Conservation (phyloP, 768 basidiomycete species). For the Dacryopinax spathularia region DNA sequence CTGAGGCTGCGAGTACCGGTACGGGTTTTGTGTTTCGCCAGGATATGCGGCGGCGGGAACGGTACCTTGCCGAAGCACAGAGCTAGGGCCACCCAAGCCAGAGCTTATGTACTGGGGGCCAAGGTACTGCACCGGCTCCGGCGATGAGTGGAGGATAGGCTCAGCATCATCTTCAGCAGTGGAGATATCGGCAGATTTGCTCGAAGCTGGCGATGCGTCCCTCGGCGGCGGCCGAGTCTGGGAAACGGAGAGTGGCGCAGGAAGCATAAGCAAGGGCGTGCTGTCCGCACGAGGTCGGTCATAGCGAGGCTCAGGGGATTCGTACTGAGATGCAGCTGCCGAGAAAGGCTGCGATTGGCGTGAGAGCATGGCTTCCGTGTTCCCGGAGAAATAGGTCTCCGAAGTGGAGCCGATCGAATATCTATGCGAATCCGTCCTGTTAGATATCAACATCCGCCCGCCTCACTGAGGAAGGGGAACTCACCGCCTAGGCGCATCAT, state of each 20-base stretch:
- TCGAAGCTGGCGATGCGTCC: conserved; percentile 21
- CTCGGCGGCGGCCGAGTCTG: conserved; percentile 18
- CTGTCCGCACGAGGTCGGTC: conserved; percentile 28
- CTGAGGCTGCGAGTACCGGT: conserved; percentile 36
- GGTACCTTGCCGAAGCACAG: conserved; percentile 30
- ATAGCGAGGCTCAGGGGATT: not conserved
- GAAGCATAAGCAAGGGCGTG: conserved; percentile 55
- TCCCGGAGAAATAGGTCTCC: conserved; percentile 37
- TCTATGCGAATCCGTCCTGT: conserved; percentile 30
- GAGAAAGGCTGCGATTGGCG: not conserved
- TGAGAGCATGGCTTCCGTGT: not conserved
- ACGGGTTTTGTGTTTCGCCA: conserved; percentile 42
- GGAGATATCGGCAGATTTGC: conserved; percentile 17
- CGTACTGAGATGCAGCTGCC: not conserved
- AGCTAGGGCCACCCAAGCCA: conserved; percentile 25
- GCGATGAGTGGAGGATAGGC: conserved; percentile 15
- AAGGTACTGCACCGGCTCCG: conserved; percentile 8
- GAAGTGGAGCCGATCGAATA: conserved; percentile 68
- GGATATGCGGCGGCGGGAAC: conserved; percentile 27
- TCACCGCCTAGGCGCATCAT: conserved; percentile 29
- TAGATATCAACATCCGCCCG: not conserved
- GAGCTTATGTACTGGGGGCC: conserved; percentile 13
- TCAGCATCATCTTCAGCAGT: conserved; percentile 8
- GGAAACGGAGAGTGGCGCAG: conserved; percentile 53
- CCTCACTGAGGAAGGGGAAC: not conserved